Conservation (phyloP, 139 green algal genomes). For the Ettlia oleoabundans region DNA sequence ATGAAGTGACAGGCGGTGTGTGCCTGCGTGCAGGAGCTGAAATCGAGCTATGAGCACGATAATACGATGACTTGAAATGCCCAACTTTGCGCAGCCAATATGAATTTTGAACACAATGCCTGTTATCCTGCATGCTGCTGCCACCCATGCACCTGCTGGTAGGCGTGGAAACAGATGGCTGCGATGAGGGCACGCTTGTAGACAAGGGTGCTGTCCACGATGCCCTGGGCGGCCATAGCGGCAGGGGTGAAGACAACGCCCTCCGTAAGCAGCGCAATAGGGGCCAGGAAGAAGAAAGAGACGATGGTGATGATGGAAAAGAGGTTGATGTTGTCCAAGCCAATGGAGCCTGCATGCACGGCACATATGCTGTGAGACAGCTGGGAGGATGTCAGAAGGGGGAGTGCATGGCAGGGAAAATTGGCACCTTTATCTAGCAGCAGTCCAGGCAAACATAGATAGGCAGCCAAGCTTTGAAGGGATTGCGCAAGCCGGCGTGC, state of each 20-base stretch:
- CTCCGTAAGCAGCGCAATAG: conserved; percentile 74
- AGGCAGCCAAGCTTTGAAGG: too few relatives aligned
- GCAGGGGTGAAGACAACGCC: conserved; percentile 66
- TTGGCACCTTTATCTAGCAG: too few relatives aligned
- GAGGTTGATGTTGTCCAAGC: conserved; percentile 91
- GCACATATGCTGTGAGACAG: background rate
- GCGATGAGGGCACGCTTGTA: conserved; percentile 65
- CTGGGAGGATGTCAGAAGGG: background rate
- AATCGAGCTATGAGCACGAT: background rate
- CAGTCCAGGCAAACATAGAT: too few relatives aligned
- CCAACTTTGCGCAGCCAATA: too few relatives aligned
- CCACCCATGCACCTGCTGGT: conserved; percentile 92
- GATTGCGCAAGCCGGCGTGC: too few relatives aligned
- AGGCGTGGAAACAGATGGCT: conserved; percentile 94
- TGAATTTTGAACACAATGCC: too few relatives aligned
- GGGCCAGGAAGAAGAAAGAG: conserved; percentile 82
- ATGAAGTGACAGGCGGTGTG: background rate
- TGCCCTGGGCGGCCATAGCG: conserved; percentile 53
- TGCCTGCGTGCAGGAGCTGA: background rate
- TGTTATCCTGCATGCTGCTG: too few relatives aligned
- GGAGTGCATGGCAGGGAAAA: background rate
- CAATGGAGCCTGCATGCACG: conserved; percentile 40
- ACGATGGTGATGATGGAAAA: conserved; percentile 98
- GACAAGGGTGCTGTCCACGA: conserved; percentile 47
- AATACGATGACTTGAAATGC: too few relatives aligned